Conservation (phyloP, 2,329 filamentous ascomycete genomes). For the Colletotrichum falcatum region DNA sequence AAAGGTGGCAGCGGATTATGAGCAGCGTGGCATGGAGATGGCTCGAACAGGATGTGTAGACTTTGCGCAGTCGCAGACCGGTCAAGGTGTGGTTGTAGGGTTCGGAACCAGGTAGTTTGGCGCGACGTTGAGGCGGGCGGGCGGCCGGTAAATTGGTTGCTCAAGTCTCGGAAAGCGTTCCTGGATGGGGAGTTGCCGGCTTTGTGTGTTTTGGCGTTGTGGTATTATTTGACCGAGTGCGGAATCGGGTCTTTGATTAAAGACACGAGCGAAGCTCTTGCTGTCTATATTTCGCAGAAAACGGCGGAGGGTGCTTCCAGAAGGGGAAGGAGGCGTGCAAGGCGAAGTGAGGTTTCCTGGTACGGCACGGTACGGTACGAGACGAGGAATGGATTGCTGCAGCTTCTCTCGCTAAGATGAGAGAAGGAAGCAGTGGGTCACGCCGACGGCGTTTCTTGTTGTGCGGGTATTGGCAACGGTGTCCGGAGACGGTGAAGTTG, state of each 20-base stretch:
- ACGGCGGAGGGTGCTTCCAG: conserved; percentile 16
- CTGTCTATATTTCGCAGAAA: conserved; percentile 22
- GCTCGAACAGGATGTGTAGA: conserved; percentile 25
- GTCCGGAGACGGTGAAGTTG: conserved; percentile 36
- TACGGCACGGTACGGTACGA: conserved; percentile 6
- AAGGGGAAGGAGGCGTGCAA: conserved; percentile 13
- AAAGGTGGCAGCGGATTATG: conserved; percentile 47
- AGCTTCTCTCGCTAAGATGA: conserved; percentile 37
- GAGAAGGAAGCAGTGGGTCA: conserved; percentile 31
- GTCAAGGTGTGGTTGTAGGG: conserved; percentile 13
- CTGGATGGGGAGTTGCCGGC: conserved; percentile 9
- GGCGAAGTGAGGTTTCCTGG: conserved; percentile 11
- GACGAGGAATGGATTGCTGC: conserved; percentile 35
- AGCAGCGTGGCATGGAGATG: conserved; percentile 41
- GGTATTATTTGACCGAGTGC: conserved; percentile 34
- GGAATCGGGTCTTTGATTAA: conserved; percentile 39
- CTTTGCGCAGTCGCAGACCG: conserved; percentile 30
- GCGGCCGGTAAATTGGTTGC: conserved; percentile 30
- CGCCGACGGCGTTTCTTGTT: conserved; percentile 11
- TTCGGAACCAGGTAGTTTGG: not conserved
- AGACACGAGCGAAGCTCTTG: conserved; percentile 3
- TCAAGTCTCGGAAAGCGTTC: conserved; percentile 41
- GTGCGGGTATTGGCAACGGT: conserved; percentile 17
- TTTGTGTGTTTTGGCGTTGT: conserved; percentile 23
- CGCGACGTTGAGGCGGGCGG: conserved; percentile 23